These are phyloP conservation scores for Candida methanosorbosa DNA, from an alignment of 805 yeast genomes.

Conservation along the genomic window DNA sequence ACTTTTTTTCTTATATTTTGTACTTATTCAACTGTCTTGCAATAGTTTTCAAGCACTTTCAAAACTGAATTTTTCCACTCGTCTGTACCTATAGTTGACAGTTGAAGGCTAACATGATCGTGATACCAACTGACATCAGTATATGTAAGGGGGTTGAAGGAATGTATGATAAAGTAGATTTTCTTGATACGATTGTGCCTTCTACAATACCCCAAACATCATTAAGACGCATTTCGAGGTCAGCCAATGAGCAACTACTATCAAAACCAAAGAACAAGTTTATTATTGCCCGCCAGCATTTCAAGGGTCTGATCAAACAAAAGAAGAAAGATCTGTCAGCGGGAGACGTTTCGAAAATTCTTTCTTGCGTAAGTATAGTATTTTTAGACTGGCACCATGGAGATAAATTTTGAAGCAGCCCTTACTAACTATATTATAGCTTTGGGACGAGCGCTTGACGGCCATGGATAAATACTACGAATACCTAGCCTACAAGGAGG, in stretches of 20 bases:
- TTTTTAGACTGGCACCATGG: background rate
- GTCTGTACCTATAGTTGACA: too few species aligned
- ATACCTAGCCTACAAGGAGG: background rate
- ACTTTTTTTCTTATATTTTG: too few species aligned
- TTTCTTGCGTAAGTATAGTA: background rate
- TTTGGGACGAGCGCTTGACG: background rate
- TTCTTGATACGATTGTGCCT: too few species aligned
- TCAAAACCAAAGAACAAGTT: background rate
- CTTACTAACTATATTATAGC: background rate
- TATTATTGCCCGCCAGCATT: background rate
- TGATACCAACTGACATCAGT: too few species aligned
- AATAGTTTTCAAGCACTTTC: too few species aligned
- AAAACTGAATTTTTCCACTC: too few species aligned
- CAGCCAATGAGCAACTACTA: background rate
- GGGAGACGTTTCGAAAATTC: background rate
- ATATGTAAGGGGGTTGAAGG: too few species aligned
- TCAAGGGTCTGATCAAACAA: background rate
- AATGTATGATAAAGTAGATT: too few species aligned
- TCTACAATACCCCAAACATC: too few species aligned
- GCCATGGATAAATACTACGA: background rate
- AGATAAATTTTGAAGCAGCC: too few species aligned
- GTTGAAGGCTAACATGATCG: too few species aligned
- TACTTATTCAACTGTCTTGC: too few species aligned
- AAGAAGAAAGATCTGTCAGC: background rate
- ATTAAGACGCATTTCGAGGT: background rate